These are phyloP conservation scores for Evernia prunastri DNA, from an alignment of 495 filamentous ascomycete species.

Conservation along the genomic window DNA sequence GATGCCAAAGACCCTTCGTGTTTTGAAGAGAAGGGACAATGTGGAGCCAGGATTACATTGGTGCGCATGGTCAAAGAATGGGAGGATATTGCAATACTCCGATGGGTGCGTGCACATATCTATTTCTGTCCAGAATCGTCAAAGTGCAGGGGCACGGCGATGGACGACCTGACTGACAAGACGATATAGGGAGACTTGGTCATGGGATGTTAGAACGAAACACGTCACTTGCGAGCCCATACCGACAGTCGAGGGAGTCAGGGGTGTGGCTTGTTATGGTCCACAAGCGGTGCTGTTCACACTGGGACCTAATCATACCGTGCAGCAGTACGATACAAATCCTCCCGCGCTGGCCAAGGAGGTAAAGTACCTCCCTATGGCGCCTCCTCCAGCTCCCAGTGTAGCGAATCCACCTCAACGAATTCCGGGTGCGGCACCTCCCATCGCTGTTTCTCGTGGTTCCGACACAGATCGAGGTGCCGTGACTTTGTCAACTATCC, in stretches of 20 bases:
- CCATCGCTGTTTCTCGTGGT: conserved; percentile 20
- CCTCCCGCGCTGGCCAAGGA: conserved; percentile 72
- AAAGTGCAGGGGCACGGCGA: background rate
- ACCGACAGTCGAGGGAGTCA: conserved; percentile 73
- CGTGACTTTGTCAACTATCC: conserved; percentile 28
- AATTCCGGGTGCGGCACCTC: conserved; percentile 27
- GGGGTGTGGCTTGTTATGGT: conserved; percentile 80
- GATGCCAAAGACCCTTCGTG: conserved; percentile 76
- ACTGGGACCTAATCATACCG: conserved; percentile 74
- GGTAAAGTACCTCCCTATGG: conserved; percentile 72
- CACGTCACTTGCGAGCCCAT: conserved; percentile 83
- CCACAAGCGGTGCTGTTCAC: conserved; percentile 90
- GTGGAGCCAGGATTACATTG: conserved; percentile 76
- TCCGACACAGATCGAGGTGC: conserved; percentile 21
- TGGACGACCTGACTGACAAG: conserved; percentile 14
- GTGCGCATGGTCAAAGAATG: conserved; percentile 98
- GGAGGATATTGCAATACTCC: conserved; percentile 85
- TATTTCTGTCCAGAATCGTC: background rate
- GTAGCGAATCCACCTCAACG: conserved; percentile 14
- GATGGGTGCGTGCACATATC: conserved; percentile 63
- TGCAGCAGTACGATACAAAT: conserved; percentile 92
- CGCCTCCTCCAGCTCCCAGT: conserved; percentile 55
- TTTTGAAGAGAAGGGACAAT: conserved; percentile 73
- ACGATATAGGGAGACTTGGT: conserved; percentile 68
- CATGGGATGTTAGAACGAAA: conserved; percentile 97